Evolutionary conservation across 768 basidiomycete genomes (phyloP).

Genomic region (Boletus vinaceobasis): DNA sequence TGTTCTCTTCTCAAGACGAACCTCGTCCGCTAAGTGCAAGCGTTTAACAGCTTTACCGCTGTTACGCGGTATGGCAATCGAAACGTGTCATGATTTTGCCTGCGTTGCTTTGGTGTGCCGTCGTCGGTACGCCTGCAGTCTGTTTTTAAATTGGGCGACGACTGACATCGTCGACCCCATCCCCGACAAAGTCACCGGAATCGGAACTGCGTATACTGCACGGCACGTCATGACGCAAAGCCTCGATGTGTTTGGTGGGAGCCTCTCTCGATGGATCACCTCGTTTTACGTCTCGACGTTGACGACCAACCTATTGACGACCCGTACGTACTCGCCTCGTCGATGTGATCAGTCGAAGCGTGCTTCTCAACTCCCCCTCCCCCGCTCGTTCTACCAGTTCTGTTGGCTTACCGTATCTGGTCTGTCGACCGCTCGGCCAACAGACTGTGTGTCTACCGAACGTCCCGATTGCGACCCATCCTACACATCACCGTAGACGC

Average conservation of each 20-base stretch:
- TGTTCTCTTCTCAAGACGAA: neutral
- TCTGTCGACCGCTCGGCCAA: slow-evolving; percentile 21
- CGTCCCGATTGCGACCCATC: too few relatives aligned
- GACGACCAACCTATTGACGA: slow-evolving; percentile 31
- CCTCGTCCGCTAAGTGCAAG: neutral
- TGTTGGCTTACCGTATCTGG: slow-evolving; percentile 33
- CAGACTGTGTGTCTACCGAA: slow-evolving; percentile 4
- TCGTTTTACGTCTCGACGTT: slow-evolving; percentile 33
- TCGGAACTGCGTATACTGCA: slow-evolving; percentile 15
- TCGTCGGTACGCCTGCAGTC: slow-evolving; percentile 16
- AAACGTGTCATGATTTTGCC: slow-evolving; percentile 27
- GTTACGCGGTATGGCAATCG: slow-evolving; percentile 35
- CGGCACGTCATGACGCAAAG: neutral
- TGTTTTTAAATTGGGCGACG: neutral
- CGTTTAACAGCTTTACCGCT: slow-evolving; percentile 23
- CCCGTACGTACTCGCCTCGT: slow-evolving; percentile 18
- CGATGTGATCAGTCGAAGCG: neutral
- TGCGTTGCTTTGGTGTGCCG: slow-evolving; percentile 27
- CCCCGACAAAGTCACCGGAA: neutral
- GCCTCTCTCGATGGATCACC: slow-evolving; percentile 33
- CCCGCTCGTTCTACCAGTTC: slow-evolving; percentile 19
- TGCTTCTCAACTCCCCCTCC: too few relatives aligned
- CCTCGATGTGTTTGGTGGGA: slow-evolving; percentile 25
- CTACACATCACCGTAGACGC: too few relatives aligned
- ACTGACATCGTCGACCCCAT: too few relatives aligned